Percentiles rank a stretch among this genome's conserved stretches.
These are phyloP conservation scores for Evernia prunastri DNA, from an alignment of 495 filamentous ascomycete species.

Conservation along the genomic window DNA sequence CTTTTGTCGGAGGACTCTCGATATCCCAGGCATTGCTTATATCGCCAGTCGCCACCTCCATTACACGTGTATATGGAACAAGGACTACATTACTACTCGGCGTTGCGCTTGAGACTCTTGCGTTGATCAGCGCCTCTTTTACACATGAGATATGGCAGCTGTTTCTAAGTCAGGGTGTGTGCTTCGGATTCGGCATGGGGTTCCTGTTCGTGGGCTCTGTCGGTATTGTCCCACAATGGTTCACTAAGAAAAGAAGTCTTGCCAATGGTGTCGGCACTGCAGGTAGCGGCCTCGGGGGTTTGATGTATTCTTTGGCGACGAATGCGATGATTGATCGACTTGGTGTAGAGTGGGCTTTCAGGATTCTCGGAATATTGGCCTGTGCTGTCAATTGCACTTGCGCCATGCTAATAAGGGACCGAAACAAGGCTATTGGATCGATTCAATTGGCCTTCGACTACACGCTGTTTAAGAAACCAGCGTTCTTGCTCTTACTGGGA, in stretches of 20 bases:
- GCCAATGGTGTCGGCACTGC: constrained; percentile 64
- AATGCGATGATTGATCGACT: constrained; percentile 46
- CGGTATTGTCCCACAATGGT: constrained; percentile 68
- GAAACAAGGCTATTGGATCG: constrained; percentile 53
- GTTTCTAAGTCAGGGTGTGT: constrained; percentile 63
- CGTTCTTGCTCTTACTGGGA: constrained; percentile 52
- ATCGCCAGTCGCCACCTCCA: constrained; percentile 52
- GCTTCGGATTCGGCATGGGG: constrained; percentile 65
- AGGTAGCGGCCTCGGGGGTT: constrained; percentile 63
- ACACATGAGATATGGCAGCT: constrained; percentile 60
- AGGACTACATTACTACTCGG: constrained; percentile 49
- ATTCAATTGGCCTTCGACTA: constrained; percentile 52
- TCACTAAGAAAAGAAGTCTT: constrained; percentile 54
- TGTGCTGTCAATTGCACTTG: constrained; percentile 54
- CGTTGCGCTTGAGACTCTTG: constrained; percentile 45
- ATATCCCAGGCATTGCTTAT: constrained; percentile 53
- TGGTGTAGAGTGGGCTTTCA: constrained; percentile 58
- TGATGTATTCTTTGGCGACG: constrained; percentile 43
- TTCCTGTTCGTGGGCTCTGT: constrained; percentile 59
- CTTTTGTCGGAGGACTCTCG: constrained; percentile 64
- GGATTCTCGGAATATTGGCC: constrained; percentile 56
- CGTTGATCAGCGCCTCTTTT: constrained; percentile 57
- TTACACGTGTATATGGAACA: constrained; percentile 46
- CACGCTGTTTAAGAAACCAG: constrained; percentile 44
- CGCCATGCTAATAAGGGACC: constrained; percentile 53